Evolutionary conservation across 1,284 basidiomycete species (phyloP), one percentile per base, ranked within the genome.

Genomic region (Apiotrichum brassicae): DNA sequence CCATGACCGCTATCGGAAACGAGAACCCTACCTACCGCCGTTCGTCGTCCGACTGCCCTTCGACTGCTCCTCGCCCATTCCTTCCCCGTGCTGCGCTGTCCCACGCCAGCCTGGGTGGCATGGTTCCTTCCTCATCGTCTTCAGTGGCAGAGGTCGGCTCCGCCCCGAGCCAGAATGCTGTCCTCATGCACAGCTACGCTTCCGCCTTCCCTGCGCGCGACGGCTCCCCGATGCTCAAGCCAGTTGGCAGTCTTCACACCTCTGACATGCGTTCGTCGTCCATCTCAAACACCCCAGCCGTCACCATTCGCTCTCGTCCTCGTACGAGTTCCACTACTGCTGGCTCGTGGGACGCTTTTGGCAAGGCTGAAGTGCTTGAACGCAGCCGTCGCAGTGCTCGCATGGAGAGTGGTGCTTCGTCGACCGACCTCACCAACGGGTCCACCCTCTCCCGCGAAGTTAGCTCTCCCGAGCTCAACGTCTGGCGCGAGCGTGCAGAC

Each of bases 321-420:
- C 61, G 66, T 20, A 62, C 62, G 8, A 58, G 57, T 42, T 57
- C 62, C 19, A 51, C 54, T 23, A 41, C 48, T 20, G 54, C 57
- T 4, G 38, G 20, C 16, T 63, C 65, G 2, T 71, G 69, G 69
- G 69, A 71, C 43, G 53, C 60, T 16, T 65, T 66, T 37, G 69
- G 64, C 22, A 57, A 56, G 47, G 55, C 63, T 20, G 62, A 60
- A 26, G 53, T 66, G n/a, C 30, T 32, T 16, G 52, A 51, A 32
- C 47, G 45, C 37, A 33, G 13, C n/a, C 26, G 37, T 20, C 40
- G 40, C 57, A 34, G 25, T 43, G 46, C 28, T 26, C 39, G 43
- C 41, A 44, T 34, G 34, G 51, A 43, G 25, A 25, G 33, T 34
- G 38, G 22, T 20, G 34, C 43, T 6, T 34, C 43, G 32, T 49